A percentile compares a stretch with the other conserved stretches of the same genome.
phyloP scores from a whole-genome alignment of 2,329 filamentous ascomycete genomes.

The Phaeosphaeriaceae sp. region DNA sequence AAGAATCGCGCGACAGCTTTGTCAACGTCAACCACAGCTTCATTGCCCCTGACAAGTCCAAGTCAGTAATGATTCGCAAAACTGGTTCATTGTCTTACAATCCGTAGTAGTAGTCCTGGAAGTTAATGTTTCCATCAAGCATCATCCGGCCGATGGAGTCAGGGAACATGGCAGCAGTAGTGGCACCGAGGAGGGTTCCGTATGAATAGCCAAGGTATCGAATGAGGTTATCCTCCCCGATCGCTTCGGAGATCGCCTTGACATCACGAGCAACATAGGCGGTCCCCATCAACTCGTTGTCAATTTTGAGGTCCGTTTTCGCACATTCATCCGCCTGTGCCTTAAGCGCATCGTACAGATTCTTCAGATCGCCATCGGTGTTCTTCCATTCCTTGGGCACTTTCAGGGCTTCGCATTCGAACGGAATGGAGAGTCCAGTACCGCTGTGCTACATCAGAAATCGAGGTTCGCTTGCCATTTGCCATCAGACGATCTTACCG shows the following conservation, averaged over 20 bases:
- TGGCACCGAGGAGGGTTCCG: constrained; percentile 48
- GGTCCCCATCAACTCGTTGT: constrained; percentile 46
- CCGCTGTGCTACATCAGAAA: neutral
- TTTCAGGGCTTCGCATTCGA: neutral
- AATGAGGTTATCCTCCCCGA: constrained; percentile 52
- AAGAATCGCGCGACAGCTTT: constrained; percentile 57
- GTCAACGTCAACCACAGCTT: constrained; percentile 5
- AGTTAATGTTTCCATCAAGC: constrained; percentile 54
- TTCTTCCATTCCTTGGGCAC: neutral
- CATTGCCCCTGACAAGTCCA: constrained; percentile 1
- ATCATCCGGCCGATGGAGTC: constrained; percentile 25
- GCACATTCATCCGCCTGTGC: constrained; percentile 1
- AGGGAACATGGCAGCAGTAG: constrained; percentile 35
- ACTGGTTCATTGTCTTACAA: constrained; percentile 1
- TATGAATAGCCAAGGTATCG: constrained; percentile 53
- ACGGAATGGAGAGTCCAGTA: neutral
- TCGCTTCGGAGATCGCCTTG: constrained; percentile 54
- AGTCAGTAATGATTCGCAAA: neutral
- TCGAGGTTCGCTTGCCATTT: neutral
- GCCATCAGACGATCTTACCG: neutral
- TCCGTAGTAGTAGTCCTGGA: constrained; percentile 14
- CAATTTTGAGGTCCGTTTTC: neutral
- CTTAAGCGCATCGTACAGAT: neutral
- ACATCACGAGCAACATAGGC: constrained; percentile 57
- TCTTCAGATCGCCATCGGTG: constrained; percentile 1